Evolutionary conservation across 1,139 yeast species (phyloP).

Genomic region (Yamadazyma pseudoaaseri): DNA sequence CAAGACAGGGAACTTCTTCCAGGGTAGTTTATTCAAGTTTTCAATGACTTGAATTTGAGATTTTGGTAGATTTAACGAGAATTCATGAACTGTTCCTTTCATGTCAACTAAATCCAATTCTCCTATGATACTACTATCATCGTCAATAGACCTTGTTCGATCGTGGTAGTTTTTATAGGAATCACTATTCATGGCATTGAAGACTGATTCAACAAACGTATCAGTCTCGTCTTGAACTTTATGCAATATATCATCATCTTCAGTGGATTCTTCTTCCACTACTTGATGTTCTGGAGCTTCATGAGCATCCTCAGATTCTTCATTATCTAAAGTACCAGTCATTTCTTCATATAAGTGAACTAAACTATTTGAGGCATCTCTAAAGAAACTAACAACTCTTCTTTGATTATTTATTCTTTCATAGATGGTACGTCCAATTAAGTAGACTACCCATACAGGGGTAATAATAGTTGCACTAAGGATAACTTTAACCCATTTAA

Average conservation of each 20-base stretch:
- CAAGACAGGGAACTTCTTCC: conserved; percentile 73
- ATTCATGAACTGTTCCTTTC: conserved; percentile 20
- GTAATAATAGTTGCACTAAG: conserved; percentile 43
- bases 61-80: conserved; percentile 36
- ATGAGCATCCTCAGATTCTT: neutral
- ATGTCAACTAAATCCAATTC: conserved; percentile 14
- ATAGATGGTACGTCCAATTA: conserved; percentile 42
- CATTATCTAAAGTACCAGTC: conserved; percentile 5
- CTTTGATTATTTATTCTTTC: conserved; percentile 36
- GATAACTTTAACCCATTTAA: conserved; percentile 47
- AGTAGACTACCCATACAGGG: conserved; percentile 54
- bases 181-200: conserved; percentile 49
- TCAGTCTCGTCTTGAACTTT: conserved; percentile 54
- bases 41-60: conserved; percentile 53
- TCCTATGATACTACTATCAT: neutral
- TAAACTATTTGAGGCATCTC: conserved; percentile 28
- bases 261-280: conserved; percentile 1
- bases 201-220: conserved; percentile 57
- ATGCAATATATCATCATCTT: conserved; percentile 3
- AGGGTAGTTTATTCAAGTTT: conserved; percentile 54
- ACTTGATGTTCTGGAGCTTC: conserved; percentile 5
- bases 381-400: conserved; percentile 31
- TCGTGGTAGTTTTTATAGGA: conserved; percentile 20
- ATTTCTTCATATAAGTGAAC: conserved; percentile 28
- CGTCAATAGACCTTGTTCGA: conserved; percentile 7